Percentiles rank a stretch among this genome's conserved stretches.
Conservation (phyloP, 2,329 filamentous ascomycete genomes). For the Epicoccum nigrum region DNA sequence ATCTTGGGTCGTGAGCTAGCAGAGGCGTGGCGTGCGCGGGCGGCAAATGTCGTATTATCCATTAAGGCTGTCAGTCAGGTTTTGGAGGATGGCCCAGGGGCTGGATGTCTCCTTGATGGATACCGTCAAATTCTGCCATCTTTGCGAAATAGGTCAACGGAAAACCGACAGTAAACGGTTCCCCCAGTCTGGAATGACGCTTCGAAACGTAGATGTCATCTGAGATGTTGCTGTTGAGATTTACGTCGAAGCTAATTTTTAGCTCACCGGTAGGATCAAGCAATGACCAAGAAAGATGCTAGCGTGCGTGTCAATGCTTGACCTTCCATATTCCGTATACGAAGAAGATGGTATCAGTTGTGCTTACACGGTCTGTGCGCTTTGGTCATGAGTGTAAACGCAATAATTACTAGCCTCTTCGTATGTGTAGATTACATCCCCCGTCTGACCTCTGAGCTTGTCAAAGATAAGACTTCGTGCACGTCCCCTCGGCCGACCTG, state of each 20-base stretch:
- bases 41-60: slow-evolving; percentile 28
- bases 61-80: slow-evolving; percentile 20
- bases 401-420: no score
- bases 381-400: no score
- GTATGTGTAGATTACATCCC: slow-evolving; percentile 10
- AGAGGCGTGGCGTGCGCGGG: slow-evolving; percentile 15
- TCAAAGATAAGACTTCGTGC: slow-evolving; percentile 26
- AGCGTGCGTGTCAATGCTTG: slow-evolving; percentile 29
- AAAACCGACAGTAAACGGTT: slow-evolving; percentile 11
- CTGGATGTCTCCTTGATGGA: slow-evolving; percentile 22
- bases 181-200: slow-evolving; percentile 14
- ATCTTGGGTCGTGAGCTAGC: slow-evolving; percentile 26
- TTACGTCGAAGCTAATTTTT: slow-evolving; percentile 22
- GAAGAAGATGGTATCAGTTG: no score
- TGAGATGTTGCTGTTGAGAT: slow-evolving; percentile 24
- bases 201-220: slow-evolving; percentile 14
- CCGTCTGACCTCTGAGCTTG: slow-evolving; percentile 18
- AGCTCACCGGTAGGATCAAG: slow-evolving; percentile 24
- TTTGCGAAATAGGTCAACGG: slow-evolving; percentile 25
- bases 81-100: slow-evolving; percentile 24
- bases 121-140: slow-evolving; percentile 25
- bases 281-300: slow-evolving; percentile 27
- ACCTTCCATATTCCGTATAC: neutral
- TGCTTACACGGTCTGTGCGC: no score
- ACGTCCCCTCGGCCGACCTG: slow-evolving; percentile 20